Conservation (phyloP, 257 asterid species). For the Rhazya stricta region DNA sequence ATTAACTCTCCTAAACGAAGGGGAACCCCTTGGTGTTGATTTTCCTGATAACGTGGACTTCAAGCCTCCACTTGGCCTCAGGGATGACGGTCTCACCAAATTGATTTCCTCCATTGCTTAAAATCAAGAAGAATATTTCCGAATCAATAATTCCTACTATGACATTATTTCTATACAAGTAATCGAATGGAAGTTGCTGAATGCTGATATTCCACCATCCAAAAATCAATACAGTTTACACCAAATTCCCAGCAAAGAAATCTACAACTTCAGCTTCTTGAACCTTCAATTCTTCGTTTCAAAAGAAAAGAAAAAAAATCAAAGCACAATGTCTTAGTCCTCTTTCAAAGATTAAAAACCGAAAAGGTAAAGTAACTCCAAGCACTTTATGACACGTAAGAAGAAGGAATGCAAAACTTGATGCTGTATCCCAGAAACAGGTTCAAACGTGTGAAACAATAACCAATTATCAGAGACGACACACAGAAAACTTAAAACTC, state of each 20-base stretch:
- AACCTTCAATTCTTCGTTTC: background rate
- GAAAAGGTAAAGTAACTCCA: background rate
- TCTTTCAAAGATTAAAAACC: background rate
- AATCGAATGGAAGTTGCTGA: background rate
- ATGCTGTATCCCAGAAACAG: background rate
- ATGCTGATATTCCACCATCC: background rate
- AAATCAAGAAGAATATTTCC: conserved; percentile 3
- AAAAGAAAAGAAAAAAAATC: background rate
- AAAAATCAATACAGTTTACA: background rate
- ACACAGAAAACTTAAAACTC: background rate
- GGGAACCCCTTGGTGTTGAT: conserved; percentile 78
- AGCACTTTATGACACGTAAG: background rate
- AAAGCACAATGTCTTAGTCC: background rate
- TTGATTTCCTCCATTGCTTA: conserved; percentile 73
- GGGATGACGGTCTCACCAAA: conserved; percentile 49
- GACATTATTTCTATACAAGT: conserved; percentile 1
- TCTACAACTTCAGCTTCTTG: background rate
- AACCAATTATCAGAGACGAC: background rate
- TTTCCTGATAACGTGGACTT: conserved; percentile 73
- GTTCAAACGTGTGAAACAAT: background rate
- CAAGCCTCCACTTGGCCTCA: conserved; percentile 49
- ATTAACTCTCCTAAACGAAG: conserved; percentile 61
- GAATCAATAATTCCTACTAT: background rate
- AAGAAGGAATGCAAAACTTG: background rate
- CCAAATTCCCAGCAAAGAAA: background rate